Evolutionary conservation across 2,329 filamentous ascomycete species (phyloP), one percentile per base, ranked within the genome.

Genomic region (Aspergillus sp.): DNA sequence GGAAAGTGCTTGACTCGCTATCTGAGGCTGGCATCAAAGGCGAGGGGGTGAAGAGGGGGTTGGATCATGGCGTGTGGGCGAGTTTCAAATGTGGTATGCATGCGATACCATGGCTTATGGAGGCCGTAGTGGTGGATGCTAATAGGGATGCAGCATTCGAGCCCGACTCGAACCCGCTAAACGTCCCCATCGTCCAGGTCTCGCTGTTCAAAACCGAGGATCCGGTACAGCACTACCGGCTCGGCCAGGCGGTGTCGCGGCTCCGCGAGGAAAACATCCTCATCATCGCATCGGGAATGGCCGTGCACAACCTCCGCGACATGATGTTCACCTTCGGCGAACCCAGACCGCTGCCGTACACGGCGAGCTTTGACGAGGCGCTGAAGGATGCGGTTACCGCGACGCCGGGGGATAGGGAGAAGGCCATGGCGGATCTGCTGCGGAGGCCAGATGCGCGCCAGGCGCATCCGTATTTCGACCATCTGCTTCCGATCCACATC

Each of bases 1-100:
- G 68, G 15, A 69, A 68, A 32, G 67, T 85, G 33, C 67, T 82
- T 22, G 52, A 58, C 11, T 54, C 71, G 31, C 62, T 85, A 4
- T 58, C 62, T 3, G 52, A 67, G 4, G 70, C 74, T 1, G 75
- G 73, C 1, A 79, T 83, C 42, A 63, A 72, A 33, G 71, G 74
- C 1, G 61, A 74, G 39, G 71, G 71, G 2, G 70, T 77, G 0
- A 68, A 72, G 28, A 65, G 81, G 25, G 82, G 81, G 0, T 64
- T 85, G 1, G 82, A 86, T 47, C 82, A 86, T 50, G 82, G 82
- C 13, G 80, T 86, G 15, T 86, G 80, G 68, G 78, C 74, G 1
- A 73, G 74, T 8, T 85, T 86, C 53, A 71, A 69, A 41, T 64
- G 58, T 40, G 62, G 64, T 68, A 55, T 20, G 63, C 57, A 24